Conservation (phyloP, 2,329 filamentous ascomycete genomes). For the Epichloe uncinata region DNA sequence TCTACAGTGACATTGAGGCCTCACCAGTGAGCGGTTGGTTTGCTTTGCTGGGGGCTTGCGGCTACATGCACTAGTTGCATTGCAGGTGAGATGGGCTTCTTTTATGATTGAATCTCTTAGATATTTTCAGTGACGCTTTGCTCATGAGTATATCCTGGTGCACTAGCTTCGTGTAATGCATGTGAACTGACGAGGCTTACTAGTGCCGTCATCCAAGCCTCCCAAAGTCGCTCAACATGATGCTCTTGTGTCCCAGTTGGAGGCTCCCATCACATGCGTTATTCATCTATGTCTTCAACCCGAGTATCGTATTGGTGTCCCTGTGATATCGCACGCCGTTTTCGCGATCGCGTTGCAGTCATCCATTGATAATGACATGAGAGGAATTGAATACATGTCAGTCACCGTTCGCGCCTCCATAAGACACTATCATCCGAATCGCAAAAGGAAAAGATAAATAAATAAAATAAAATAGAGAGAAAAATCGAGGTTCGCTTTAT, state of each 20-base stretch:
- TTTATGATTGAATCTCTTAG: too few species aligned
- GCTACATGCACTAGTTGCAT: too few species aligned
- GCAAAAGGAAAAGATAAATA: not conserved
- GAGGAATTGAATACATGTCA: slow-evolving; percentile 17
- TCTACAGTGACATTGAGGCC: too few species aligned
- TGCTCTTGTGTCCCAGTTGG: slow-evolving; percentile 5
- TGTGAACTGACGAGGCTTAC: not conserved
- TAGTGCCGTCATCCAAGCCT: slow-evolving; percentile 6
- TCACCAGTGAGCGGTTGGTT: too few species aligned
- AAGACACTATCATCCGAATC: not conserved
- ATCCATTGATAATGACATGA: slow-evolving; percentile 5
- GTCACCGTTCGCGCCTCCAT: slow-evolving; percentile 4
- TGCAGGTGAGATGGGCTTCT: too few species aligned
- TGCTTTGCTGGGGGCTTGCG: too few species aligned
- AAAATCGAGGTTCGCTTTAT: not conserved
- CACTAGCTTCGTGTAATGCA: not conserved
- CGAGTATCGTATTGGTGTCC: slow-evolving; percentile 7
- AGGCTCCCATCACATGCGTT: slow-evolving; percentile 10
- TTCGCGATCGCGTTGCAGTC: not conserved
- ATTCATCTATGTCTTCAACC: slow-evolving; percentile 8
- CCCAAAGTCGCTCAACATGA: slow-evolving; percentile 7
- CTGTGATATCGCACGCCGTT: slow-evolving; percentile 3
- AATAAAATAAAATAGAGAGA: not conserved
- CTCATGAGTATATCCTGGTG: not conserved
- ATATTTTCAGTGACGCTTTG: not conserved